phyloP scores from a whole-genome alignment of 106 monocot species.

The Dioscorea zingiberensis region DNA sequence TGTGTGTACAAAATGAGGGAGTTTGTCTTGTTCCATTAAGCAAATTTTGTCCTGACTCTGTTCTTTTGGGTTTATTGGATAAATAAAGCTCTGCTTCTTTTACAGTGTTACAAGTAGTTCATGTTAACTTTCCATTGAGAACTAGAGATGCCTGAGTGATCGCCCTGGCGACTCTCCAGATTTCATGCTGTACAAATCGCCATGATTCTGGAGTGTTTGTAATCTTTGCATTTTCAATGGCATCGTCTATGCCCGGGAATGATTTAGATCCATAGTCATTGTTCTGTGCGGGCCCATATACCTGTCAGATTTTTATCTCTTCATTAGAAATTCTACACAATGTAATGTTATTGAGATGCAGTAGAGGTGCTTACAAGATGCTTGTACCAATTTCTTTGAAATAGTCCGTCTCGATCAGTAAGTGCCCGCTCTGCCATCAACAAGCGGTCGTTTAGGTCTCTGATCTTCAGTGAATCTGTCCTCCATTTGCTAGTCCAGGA shows the following conservation, averaged over 20 bases:
- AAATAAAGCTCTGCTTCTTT: neutral
- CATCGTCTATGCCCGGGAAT: conserved; percentile 65
- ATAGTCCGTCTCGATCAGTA: conserved; percentile 54
- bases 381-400: conserved; percentile 60
- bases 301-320: conserved; percentile 15
- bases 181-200: conserved; percentile 53
- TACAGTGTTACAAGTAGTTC: neutral
- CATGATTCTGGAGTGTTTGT: conserved; percentile 39
- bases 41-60: too few relatives aligned
- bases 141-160: conserved; percentile 45
- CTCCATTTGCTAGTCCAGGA: conserved; percentile 20
- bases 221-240: conserved; percentile 36
- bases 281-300: conserved; percentile 52
- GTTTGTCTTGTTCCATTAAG: too few relatives aligned
- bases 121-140: conserved; percentile 42
- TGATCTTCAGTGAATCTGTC: conserved; percentile 32
- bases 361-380: conserved; percentile 41
- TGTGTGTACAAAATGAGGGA: too few relatives aligned
- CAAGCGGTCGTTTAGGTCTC: conserved; percentile 63
- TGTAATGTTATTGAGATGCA: neutral
- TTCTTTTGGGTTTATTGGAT: neutral
- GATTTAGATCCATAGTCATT: conserved; percentile 61
- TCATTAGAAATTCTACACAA: neutral
- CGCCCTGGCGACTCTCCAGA: conserved; percentile 55
- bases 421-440: conserved; percentile 83